Evolutionary conservation across 2,329 filamentous ascomycete genomes (phyloP).

Genomic region (Fusarium gaditjirri): DNA sequence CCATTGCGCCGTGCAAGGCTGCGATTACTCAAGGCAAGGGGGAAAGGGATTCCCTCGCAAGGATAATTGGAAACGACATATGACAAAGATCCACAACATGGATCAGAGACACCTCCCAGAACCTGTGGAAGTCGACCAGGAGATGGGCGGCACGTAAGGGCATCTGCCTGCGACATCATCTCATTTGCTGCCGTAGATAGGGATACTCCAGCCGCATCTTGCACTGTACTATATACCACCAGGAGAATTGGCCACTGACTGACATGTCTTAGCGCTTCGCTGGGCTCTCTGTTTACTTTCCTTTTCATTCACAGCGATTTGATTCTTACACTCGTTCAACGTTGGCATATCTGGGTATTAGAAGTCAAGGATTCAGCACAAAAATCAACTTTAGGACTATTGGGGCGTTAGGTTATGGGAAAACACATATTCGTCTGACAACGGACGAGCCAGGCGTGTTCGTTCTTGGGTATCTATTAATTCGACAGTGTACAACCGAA

Average conservation of each 20-base stretch:
- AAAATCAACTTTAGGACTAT: conserved; percentile 29
- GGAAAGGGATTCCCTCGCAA: conserved; percentile 70
- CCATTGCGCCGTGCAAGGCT: conserved; percentile 65
- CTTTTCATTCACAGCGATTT: conserved; percentile 26
- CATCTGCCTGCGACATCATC: neutral
- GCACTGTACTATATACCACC: neutral
- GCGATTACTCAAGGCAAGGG: conserved; percentile 65
- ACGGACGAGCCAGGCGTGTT: conserved; percentile 34
- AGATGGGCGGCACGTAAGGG: conserved; percentile 42
- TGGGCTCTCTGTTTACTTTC: neutral
- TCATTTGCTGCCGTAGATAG: neutral
- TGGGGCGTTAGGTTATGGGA: conserved; percentile 38
- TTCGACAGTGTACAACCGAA: conserved; percentile 34
- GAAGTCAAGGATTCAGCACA: conserved; percentile 15
- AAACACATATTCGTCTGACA: conserved; percentile 31
- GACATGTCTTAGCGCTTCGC: neutral
- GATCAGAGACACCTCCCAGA: conserved; percentile 54
- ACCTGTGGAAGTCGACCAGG: conserved; percentile 54
- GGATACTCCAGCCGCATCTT: neutral
- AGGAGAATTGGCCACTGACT: neutral
- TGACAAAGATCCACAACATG: conserved; percentile 67
- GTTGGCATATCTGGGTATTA: conserved; percentile 30
- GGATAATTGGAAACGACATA: conserved; percentile 72
- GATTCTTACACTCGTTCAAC: conserved; percentile 37
- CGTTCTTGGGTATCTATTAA: conserved; percentile 43